Evolutionary conservation across 352 stramenopile species (phyloP).

Genomic region (Phytopythium vexans): DNA sequence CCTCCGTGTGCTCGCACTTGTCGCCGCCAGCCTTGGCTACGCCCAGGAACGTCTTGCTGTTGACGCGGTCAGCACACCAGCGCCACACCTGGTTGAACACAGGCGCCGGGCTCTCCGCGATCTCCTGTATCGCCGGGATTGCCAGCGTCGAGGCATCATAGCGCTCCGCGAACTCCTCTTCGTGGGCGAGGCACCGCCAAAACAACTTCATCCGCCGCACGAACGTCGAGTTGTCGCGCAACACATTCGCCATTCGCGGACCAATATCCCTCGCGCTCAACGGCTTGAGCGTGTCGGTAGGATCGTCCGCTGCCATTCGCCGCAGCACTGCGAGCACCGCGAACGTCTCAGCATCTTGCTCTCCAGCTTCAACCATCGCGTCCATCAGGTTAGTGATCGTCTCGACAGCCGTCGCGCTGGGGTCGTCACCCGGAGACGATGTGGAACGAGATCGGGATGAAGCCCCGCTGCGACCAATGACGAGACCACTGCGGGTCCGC

Average conservation of each 20-base stretch:
- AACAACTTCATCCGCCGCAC: conserved; percentile 86
- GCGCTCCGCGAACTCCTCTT: conserved; percentile 16
- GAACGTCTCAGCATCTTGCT: conserved; percentile 39
- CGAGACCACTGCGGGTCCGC: conserved; percentile 32
- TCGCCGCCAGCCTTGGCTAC: conserved; percentile 28
- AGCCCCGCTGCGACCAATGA: conserved; percentile 13
- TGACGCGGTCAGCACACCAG: conserved; percentile 83
- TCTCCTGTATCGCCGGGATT: conserved; percentile 49
- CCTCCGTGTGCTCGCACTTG: conserved; percentile 84
- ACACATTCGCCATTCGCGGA: conserved; percentile 39
- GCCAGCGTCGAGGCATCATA: conserved; percentile 14
- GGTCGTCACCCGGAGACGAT: not conserved
- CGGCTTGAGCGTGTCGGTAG: conserved; percentile 61
- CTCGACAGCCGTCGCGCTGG: not conserved
- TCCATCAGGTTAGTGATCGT: conserved; percentile 25
- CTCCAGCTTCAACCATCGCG: conserved; percentile 17
- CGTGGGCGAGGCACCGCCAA: conserved; percentile 58
- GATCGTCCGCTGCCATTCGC: conserved; percentile 50
- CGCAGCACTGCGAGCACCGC: conserved; percentile 49
- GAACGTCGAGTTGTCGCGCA: conserved; percentile 50
- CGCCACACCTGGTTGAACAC: conserved; percentile 80
- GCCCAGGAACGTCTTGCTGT: conserved; percentile 72
- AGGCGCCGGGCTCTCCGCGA: conserved; percentile 44
- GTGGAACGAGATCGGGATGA: conserved; percentile 4
- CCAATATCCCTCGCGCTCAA: conserved; percentile 33